Conservation (phyloP, 2,329 filamentous ascomycete species). For the Lachnellula occidentalis region DNA sequence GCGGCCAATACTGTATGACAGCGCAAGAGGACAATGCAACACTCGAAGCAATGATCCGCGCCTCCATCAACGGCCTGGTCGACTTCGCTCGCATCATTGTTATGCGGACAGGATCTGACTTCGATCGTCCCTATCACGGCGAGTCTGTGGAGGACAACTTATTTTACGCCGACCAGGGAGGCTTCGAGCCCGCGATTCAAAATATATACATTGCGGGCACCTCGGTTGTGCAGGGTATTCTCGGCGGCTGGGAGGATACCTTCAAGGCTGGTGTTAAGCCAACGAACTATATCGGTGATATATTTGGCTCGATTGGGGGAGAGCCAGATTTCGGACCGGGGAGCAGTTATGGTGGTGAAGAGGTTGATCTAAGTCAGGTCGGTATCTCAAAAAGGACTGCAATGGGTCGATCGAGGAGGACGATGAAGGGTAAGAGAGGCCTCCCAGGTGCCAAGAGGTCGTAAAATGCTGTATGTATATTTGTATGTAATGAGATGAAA, state of each 20-base stretch:
- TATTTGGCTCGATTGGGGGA: slow-evolving; percentile 64
- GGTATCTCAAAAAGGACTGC: not conserved
- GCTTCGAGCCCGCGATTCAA: slow-evolving; percentile 54
- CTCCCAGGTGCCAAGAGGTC: not conserved
- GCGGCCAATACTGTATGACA: slow-evolving; percentile 62
- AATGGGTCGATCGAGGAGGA: not conserved
- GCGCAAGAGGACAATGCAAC: slow-evolving; percentile 70
- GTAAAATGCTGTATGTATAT: not conserved
- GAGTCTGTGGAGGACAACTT: slow-evolving; percentile 54
- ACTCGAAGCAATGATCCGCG: slow-evolving; percentile 59
- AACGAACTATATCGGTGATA: slow-evolving; percentile 64
- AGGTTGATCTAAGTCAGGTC: not conserved
- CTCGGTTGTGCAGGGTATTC: slow-evolving; percentile 54
- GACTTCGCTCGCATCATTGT: slow-evolving; percentile 64
- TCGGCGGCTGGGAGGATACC: slow-evolving; percentile 54
- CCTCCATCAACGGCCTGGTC: slow-evolving; percentile 48
- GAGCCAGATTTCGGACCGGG: slow-evolving; percentile 56
- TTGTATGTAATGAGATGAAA: not conserved
- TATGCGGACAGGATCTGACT: slow-evolving; percentile 65
- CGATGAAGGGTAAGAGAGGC: not conserved
- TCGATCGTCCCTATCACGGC: slow-evolving; percentile 61
- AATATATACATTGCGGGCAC: slow-evolving; percentile 65
- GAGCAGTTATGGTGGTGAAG: slow-evolving; percentile 5
- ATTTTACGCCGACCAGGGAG: slow-evolving; percentile 54
- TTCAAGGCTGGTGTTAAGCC: slow-evolving; percentile 53